A percentile compares a stretch with the other conserved stretches of the same genome.
phyloP scores from a whole-genome alignment of 768 basidiomycete genomes.

The Lactifluus hygrophoroides region DNA sequence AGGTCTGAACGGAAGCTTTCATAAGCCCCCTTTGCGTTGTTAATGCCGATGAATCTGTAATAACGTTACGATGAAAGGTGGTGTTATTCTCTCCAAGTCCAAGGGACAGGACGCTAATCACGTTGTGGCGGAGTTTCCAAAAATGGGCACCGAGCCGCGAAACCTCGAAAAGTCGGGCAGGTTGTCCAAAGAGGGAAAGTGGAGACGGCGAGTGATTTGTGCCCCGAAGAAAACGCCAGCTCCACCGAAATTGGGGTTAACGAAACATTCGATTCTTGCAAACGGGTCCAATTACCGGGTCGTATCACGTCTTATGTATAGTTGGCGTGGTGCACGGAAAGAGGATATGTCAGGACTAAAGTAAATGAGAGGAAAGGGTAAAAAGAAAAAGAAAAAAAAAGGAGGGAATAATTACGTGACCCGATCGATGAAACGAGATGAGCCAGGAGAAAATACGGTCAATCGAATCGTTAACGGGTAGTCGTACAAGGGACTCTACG shows the following conservation, averaged over 20 bases:
- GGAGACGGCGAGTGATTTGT: conserved; percentile 6
- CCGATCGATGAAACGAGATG: conserved; percentile 10
- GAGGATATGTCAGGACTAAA: not conserved
- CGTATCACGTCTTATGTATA: too few species aligned
- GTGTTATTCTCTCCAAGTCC: not conserved
- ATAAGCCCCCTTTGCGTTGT: not conserved
- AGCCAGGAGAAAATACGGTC: not conserved
- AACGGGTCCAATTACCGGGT: too few species aligned
- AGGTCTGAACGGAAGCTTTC: not conserved
- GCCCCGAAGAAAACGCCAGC: conserved; percentile 6
- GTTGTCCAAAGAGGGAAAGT: conserved; percentile 8
- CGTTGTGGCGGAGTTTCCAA: not conserved
- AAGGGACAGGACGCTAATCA: not conserved
- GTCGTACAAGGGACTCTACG: not conserved
- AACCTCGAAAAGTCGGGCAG: conserved; percentile 12
- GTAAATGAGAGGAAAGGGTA: not conserved
- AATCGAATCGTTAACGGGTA: not conserved
- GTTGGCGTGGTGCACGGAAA: not conserved
- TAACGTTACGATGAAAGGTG: conserved; percentile 2
- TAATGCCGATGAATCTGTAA: not conserved
- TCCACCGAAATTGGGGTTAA: not conserved
- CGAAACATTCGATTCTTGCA: not conserved
- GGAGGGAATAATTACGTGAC: conserved; percentile 12
- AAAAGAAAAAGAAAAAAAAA: conserved; percentile 1
- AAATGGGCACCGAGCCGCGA: not conserved